phyloP scores from a whole-genome alignment of 129 eudicot genomes.

The Helianthus tuberosus region DNA sequence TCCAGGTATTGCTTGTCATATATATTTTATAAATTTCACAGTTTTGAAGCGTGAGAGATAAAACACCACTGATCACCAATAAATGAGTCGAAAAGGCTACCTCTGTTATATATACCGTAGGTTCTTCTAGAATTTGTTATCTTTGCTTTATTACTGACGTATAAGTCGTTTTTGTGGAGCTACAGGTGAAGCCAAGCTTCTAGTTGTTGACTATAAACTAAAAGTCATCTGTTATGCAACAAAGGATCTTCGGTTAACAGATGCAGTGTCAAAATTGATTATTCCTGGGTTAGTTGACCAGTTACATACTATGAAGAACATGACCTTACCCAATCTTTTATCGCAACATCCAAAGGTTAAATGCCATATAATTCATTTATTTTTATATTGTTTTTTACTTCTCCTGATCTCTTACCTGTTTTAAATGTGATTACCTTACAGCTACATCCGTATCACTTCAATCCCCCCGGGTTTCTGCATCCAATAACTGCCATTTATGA shows the following conservation, averaged over 20 bases:
- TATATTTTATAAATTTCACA: neutral
- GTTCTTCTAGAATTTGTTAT: neutral
- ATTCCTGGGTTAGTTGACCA: constrained; percentile 91
- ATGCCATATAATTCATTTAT: neutral
- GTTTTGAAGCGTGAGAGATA: neutral
- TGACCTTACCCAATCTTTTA: constrained; percentile 58
- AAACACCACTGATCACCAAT: neutral
- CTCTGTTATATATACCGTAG: constrained; percentile 3
- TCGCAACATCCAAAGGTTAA: constrained; percentile 65
- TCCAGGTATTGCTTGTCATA: constrained; percentile 56
- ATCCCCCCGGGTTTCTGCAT: constrained; percentile 79
- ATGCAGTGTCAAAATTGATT: constrained; percentile 67
- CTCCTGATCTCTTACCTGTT: constrained; percentile 10
- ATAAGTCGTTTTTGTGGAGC: constrained; percentile 40
- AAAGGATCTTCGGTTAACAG: constrained; percentile 56
- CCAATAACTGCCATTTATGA: constrained; percentile 86
- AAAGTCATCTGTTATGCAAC: constrained; percentile 83
- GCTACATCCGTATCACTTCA: constrained; percentile 87
- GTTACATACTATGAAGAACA: constrained; percentile 65
- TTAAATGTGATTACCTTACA: constrained; percentile 39
- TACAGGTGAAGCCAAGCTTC: constrained; percentile 62
- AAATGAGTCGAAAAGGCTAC: constrained; percentile 4
- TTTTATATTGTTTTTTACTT: neutral
- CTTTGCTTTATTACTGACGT: constrained; percentile 9
- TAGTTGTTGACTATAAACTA: constrained; percentile 72